These are phyloP conservation scores for Astrephomene gubernaculifera DNA, from an alignment of 139 green algal species.

Conservation along the genomic window DNA sequence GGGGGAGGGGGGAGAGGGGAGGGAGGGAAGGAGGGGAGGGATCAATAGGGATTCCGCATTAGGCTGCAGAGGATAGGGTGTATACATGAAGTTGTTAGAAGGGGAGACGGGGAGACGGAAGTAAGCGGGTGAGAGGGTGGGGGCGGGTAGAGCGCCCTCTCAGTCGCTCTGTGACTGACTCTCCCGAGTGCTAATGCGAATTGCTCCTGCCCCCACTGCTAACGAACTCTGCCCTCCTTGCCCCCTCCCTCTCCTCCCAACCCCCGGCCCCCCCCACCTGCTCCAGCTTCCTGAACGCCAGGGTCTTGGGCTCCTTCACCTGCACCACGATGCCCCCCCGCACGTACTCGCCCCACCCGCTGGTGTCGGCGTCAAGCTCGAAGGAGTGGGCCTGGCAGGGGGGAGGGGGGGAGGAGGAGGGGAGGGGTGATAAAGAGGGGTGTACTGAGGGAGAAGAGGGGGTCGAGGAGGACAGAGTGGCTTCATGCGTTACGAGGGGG, in stretches of 20 bases:
- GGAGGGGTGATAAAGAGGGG: not conserved
- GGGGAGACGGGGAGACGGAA: no score
- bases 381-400: conserved; percentile 90
- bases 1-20: not conserved
- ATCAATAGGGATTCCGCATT: no score
- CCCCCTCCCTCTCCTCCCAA: not conserved
- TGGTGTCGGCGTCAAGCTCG: conserved; percentile 93
- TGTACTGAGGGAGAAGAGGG: no score
- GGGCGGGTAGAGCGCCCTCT: no score
- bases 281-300: conserved; percentile 86
- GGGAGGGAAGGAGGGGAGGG: no score
- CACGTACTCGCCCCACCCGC: conserved; percentile 73
- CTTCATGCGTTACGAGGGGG: no score
- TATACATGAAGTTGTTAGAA: no score
- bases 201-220: not conserved
- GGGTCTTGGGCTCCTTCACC: conserved; percentile 89
- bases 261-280: conserved; percentile 44
- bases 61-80: no score
- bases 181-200: no score
- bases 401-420: not conserved
- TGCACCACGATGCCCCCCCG: conserved; percentile 92
- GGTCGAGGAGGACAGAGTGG: no score
- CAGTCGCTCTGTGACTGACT: no score
- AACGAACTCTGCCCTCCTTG: not conserved
- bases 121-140: no score